A percentile compares a stretch with the other conserved stretches of the same genome.
These are phyloP conservation scores for Amphicarpaea edgeworthii DNA, from an alignment of 306 rosid genomes.

Conservation along the genomic window DNA sequence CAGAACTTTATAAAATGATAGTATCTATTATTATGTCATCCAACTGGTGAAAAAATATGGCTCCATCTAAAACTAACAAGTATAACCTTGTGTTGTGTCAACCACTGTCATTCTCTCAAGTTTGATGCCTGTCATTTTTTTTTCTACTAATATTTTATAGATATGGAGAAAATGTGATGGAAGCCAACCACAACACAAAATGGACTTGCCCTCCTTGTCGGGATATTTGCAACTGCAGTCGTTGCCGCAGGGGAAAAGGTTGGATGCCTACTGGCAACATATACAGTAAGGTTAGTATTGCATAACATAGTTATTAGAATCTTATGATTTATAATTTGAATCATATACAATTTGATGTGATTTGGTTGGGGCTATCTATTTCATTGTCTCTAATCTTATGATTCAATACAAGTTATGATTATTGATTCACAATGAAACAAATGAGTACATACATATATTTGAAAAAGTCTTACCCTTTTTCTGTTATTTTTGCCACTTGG, in stretches of 20 bases:
- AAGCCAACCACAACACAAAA: conserved; percentile 52
- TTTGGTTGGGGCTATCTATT: neutral
- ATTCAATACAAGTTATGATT: too few relatives aligned
- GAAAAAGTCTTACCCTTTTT: neutral
- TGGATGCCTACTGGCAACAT: conserved; percentile 80
- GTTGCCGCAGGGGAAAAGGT: conserved; percentile 72
- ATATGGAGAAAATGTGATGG: conserved; percentile 78
- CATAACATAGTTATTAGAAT: neutral
- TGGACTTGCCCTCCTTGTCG: conserved; percentile 85
- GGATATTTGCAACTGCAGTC: conserved; percentile 77
- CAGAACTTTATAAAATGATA: conserved; percentile 7
- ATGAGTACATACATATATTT: conserved; percentile 20
- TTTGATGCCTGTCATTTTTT: neutral
- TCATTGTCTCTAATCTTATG: too few relatives aligned
- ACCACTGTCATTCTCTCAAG: neutral
- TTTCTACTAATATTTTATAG: conserved; percentile 44
- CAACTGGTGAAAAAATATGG: neutral
- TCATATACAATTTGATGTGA: neutral
- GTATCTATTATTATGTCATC: neutral
- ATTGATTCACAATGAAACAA: too few relatives aligned
- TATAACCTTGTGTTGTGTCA: conserved; percentile 7
- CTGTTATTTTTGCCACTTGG: neutral
- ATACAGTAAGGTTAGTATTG: conserved; percentile 63
- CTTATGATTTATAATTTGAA: neutral
- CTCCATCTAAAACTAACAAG: conserved; percentile 8